Base-by-base conservation (phyloP, 2,329 filamentous ascomycete species). In the Cercospora sp. region DNA sequence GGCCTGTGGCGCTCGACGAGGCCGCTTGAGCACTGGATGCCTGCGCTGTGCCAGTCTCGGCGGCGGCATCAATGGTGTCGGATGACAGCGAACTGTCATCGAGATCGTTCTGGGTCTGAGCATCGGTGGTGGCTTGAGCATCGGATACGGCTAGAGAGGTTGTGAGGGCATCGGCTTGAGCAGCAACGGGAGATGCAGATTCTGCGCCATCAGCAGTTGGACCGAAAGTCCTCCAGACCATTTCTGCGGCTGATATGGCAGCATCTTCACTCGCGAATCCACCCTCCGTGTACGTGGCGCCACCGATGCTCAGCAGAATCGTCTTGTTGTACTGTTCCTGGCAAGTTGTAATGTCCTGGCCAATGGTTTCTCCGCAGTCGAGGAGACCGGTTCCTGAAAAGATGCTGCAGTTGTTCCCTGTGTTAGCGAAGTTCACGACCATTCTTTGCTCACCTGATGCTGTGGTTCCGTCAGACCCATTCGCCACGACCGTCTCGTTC, bases 151-250 rank as follows among this genome's bases (percentile, higher is more conserved):
- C n/a, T 3, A 58, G 28, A 18, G 16, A 31, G 28, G 26, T 58
- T 28, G 55, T 58, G 16, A 36, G 28, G 28, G 7, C 18, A 9
- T 31, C 31, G 16, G 28, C 28, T 58, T 58, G 55, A 31, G n/a
- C 28, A 12, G 55, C 26, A 28, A 23, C 9, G n/a, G 26, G 16
- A 18, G 16, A 31, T 16, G n/a, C 55, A 33, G 55, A 58, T 18
- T 58, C 18, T n/a, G 28, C 16, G 26, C 28, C 55, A 28, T 65
- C 39, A 23, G 33, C 39, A 23, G 42, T 75, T 4, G 90, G 88
- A 2, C 91, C 91, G 76, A 92, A 93, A 70, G 89, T 90, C 61
- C 86, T 82, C 90, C 90, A 93, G 66, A 93, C 80, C 20, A 85
- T 82, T 64, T 89, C 79, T 0, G 90, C 91, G 2, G 86, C 86